phyloP scores from a whole-genome alignment of 2,329 filamentous ascomycete genomes.

The Ophiostoma triangulosporum region DNA sequence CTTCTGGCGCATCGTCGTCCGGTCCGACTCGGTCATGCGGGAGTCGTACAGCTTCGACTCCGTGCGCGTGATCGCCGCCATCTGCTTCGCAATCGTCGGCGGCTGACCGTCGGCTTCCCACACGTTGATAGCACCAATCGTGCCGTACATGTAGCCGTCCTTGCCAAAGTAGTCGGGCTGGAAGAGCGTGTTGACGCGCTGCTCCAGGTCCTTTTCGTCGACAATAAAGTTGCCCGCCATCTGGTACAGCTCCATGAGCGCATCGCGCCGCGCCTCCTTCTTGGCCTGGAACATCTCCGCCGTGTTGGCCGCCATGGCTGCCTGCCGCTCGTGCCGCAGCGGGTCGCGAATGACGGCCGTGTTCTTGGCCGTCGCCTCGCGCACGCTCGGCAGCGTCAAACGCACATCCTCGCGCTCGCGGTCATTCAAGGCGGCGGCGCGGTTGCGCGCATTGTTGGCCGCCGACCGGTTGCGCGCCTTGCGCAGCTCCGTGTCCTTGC shows the following conservation, averaged over 20 bases:
- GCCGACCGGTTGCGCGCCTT: conserved; percentile 16
- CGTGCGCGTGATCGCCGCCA: conserved; percentile 23
- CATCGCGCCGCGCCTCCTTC: conserved; percentile 48
- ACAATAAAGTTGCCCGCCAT: conserved; percentile 80
- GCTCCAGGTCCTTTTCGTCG: conserved; percentile 61
- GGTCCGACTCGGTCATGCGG: conserved; percentile 26
- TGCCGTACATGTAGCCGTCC: conserved; percentile 23
- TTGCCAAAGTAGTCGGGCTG: conserved; percentile 42
- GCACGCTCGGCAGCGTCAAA: conserved; percentile 56
- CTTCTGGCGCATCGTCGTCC: conserved; percentile 37
- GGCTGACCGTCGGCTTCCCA: conserved; percentile 39
- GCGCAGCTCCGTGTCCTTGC: conserved; percentile 38
- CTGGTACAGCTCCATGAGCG: conserved; percentile 79
- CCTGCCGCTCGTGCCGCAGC: conserved; percentile 41
- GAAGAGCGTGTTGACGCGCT: conserved; percentile 64
- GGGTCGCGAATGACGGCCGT: conserved; percentile 48
- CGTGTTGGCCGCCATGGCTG: conserved; percentile 27
- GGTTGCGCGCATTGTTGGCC: conserved; percentile 33
- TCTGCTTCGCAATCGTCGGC: conserved; percentile 30
- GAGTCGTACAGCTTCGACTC: conserved; percentile 23
- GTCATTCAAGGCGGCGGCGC: conserved; percentile 37
- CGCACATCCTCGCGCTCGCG: conserved; percentile 60
- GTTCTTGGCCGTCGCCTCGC: conserved; percentile 34
- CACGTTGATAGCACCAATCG: conserved; percentile 28
- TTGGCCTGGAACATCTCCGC: conserved; percentile 34